Evolutionary conservation across 2,329 filamentous ascomycete genomes (phyloP), one percentile per base, ranked within the genome.

Genomic region (Uncinocarpus reesii): DNA sequence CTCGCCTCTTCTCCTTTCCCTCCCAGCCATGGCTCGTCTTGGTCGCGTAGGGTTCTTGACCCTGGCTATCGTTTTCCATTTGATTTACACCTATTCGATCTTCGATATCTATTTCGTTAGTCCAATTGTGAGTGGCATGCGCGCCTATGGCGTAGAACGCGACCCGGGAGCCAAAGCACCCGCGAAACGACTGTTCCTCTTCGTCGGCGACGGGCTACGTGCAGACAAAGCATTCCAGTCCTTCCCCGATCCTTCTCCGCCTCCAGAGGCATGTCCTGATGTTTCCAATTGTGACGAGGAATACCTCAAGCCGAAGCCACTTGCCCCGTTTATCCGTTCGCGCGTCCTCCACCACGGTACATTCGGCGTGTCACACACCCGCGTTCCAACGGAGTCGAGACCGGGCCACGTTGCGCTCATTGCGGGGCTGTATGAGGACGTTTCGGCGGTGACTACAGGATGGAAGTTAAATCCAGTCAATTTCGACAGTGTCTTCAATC

Each of bases 81-180:
- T 96, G 47, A 79, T 94, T 55, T 98, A 98, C 66, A 83, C 95
- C 49, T 85, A 83, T 63, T 95, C 88, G 52, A 96, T 96, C 61
- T 98, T 98, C 70, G 89, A 95, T 66, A 92, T 96, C 55, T 96
- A 98, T 70, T 98, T 98, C 63, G 88, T 95, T 62, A 95, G 88
- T 64, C 92, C 92, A 18, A 92, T 98, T 58, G 92, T 96, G 47
- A 85, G 83, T 71, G 92, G 92, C 62, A 98, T 98, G 92, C 80
- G 78, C 60, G 77, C 88, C 52, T 89, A 87, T 67, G 70, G 73
- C 38, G 74, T 93, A 31, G 78, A 88, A 51, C 75, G 81, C 48
- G 70, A 77, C 32, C 57, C 68, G 35, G 68, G 70, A 44, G 65
- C 66, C 43, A 80, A 83, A 65, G 78, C 89, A 18, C 92, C 92